Base-by-base conservation (phyloP, 1,284 basidiomycete species). In the Sanghuangporus sanghuang region DNA sequence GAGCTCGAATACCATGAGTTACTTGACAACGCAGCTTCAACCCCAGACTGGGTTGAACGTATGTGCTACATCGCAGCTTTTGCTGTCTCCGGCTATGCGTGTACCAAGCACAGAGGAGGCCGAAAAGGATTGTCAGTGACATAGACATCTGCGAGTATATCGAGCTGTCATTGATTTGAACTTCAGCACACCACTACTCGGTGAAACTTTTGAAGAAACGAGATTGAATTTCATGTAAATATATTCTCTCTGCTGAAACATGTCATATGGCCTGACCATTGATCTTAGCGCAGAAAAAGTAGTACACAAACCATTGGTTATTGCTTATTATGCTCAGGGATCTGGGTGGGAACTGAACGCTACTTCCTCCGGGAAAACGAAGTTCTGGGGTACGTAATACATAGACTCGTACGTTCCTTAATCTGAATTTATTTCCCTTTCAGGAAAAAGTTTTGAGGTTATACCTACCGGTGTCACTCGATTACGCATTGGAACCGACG, bases 241-340 rank as follows among this genome's bases (percentile, higher is more conserved):
- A n/a, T 27, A n/a, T n/a, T n/a, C 40, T 32, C 3, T n/a, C 8
- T 38, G 12, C 1, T 38, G 14, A 54, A 8, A n/a, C 1, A 6
- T 35, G 6, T 35, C 7, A 8, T 8, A 23, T 23, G 14, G 6
- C 32, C 53, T 54, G 53, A 54, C n/a, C 5, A 16, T 38, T 6
- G 11, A 32, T n/a, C 11, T 32, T 16, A 61, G 59, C 58, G 86
- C 90, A 57, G 93, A 96, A 76, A 96, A 96, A 77, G 93, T 95
- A 61, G 85, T 84, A 54, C 94, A 96, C 73, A 87, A 93, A 68
- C 94, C 94, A 8, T 79, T 92, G 53, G 79, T 93, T 69, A 85
- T 95, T 71, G 93, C 92, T 6, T 93, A 90, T 75, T 89, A 93
- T 70, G 91, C 91, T 3, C 85, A 93, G 71, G 92, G 92, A 12